Evolutionary conservation across 495 filamentous ascomycete species (phyloP).

Genomic region (Penicillium pancosmium): DNA sequence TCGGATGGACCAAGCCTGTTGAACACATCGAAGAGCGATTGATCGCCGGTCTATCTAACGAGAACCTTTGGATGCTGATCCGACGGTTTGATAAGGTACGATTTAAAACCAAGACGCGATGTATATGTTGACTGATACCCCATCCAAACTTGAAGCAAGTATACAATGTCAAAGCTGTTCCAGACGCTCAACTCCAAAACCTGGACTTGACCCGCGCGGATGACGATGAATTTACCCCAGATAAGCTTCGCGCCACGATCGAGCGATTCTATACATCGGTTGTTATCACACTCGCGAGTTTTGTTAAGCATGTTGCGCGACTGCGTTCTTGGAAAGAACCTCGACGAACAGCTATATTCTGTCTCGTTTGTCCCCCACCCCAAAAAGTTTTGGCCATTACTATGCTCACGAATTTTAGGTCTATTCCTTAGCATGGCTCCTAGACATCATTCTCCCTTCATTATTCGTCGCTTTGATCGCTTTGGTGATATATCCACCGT

Average conservation of each 20-base stretch:
- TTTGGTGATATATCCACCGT: slow-evolving; percentile 66
- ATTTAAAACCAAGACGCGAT: background rate
- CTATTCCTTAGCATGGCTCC: slow-evolving; percentile 73
- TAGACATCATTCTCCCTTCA: slow-evolving; percentile 67
- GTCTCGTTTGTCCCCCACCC: slow-evolving; percentile 56
- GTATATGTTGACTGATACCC: slow-evolving; percentile 1
- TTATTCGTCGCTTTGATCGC: slow-evolving; percentile 60
- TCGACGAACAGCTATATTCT: slow-evolving; percentile 68
- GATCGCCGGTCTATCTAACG: slow-evolving; percentile 72
- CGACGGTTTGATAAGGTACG: slow-evolving; percentile 47
- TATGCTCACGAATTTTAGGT: slow-evolving; percentile 39
- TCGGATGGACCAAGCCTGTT: slow-evolving; percentile 73
- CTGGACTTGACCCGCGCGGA: slow-evolving; percentile 83
- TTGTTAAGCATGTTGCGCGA: slow-evolving; percentile 72
- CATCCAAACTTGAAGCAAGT: slow-evolving; percentile 63
- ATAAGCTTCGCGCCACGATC: slow-evolving; percentile 77
- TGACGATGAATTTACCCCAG: slow-evolving; percentile 84
- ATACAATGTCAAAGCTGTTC: slow-evolving; percentile 77
- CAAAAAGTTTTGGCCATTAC: slow-evolving; percentile 38
- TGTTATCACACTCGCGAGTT: slow-evolving; percentile 62
- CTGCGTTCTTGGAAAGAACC: slow-evolving; percentile 82
- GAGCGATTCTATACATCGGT: slow-evolving; percentile 86
- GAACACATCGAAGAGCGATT: slow-evolving; percentile 61
- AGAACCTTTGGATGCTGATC: slow-evolving; percentile 77
- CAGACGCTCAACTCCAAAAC: slow-evolving; percentile 54